These are phyloP conservation scores for Scleroderma citrinum DNA, from an alignment of 768 basidiomycete species.

Conservation along the genomic window DNA sequence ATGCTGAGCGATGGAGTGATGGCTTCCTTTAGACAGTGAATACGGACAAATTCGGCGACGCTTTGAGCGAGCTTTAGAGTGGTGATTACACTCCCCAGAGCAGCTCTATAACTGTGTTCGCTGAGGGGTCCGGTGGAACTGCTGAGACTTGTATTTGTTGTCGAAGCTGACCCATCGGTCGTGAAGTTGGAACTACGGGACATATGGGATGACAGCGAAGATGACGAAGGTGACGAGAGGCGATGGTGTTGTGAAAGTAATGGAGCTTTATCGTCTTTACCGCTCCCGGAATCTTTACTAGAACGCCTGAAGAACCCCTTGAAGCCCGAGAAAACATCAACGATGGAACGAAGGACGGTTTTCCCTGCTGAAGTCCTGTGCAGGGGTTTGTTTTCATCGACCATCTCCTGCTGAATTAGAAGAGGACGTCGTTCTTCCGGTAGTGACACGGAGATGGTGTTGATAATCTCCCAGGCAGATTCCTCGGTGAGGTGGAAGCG, in stretches of 20 bases:
- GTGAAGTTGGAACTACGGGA: not conserved
- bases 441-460: not conserved
- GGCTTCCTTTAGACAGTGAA: not conserved
- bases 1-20: not conserved
- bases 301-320: not conserved
- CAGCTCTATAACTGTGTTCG: not conserved
- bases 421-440: not conserved
- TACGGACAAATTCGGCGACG: not conserved
- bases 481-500: slow-evolving; percentile 16
- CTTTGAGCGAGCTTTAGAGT: not conserved
- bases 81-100: not conserved
- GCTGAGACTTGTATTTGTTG: not conserved
- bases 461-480: slow-evolving; percentile 26
- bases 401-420: not conserved
- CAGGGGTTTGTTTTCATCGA: not conserved
- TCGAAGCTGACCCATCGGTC: not conserved
- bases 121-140: not conserved
- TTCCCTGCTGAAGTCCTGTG: not conserved
- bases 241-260: not conserved
- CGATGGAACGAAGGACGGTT: not conserved
- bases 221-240: not conserved
- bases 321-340: not conserved
- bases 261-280: not conserved
- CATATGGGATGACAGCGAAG: not conserved
- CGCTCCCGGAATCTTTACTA: not conserved